phyloP scores from a whole-genome alignment of 2,329 filamentous ascomycete genomes.

The Colletotrichum musicola region DNA sequence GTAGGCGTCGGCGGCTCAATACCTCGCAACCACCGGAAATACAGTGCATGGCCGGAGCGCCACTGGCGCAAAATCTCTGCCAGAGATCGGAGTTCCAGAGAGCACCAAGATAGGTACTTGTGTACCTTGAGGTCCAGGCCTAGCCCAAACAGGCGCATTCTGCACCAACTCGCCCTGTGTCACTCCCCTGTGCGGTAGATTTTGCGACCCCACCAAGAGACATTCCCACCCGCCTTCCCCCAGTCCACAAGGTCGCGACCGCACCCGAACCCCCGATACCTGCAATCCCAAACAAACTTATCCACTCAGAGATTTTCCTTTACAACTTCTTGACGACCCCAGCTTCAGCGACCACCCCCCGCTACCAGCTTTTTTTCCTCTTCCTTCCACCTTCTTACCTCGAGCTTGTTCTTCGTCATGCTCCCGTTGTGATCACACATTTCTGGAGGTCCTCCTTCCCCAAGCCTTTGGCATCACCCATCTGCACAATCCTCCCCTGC shows the following conservation, averaged over 20 bases:
- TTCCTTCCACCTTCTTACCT: constrained; percentile 12
- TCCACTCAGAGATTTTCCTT: constrained; percentile 40
- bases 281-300: constrained; percentile 39
- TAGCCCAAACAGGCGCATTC: constrained; percentile 24
- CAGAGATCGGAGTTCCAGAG: constrained; percentile 30
- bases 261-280: constrained; percentile 35
- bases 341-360: constrained; percentile 32
- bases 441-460: constrained; percentile 30
- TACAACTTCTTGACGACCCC: constrained; percentile 40
- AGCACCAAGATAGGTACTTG: constrained; percentile 2
- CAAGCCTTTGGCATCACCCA: constrained; percentile 15
- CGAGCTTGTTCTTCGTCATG: constrained; percentile 34
- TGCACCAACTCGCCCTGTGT: constrained; percentile 23
- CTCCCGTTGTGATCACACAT: constrained; percentile 35
- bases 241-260: constrained; percentile 34
- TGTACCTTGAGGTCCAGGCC: background rate
- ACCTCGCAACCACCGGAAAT: constrained; percentile 18
- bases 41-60: constrained; percentile 26
- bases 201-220: constrained; percentile 27
- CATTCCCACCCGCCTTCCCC: constrained; percentile 29
- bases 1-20: constrained; percentile 29
- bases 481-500: constrained; percentile 12
- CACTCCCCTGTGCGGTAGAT: background rate
- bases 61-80: constrained; percentile 33
- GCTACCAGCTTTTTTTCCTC: constrained; percentile 21